These are phyloP conservation scores for Phalaenopsis equestris DNA, from an alignment of 106 monocot genomes.

Conservation along the genomic window DNA sequence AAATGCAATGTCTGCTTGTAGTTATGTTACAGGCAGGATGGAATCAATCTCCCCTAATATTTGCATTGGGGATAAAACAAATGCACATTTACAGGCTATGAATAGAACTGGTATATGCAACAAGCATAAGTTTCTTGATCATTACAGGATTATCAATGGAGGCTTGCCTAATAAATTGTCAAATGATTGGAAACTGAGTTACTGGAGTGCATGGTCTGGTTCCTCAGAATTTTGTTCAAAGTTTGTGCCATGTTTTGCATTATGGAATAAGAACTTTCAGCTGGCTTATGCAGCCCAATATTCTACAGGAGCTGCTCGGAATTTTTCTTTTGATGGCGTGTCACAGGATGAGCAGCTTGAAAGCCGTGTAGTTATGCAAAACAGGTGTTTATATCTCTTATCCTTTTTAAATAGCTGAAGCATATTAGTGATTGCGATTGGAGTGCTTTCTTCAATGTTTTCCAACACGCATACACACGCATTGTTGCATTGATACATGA, in stretches of 20 bases:
- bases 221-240: constrained; percentile 22
- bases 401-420: background rate
- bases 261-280: constrained; percentile 20
- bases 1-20: constrained; percentile 37
- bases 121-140: constrained; percentile 18
- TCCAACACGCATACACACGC: no score
- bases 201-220: constrained; percentile 26
- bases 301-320: constrained; percentile 38
- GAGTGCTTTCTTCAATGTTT: no score
- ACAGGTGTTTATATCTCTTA: constrained; percentile 2
- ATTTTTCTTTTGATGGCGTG: constrained; percentile 43
- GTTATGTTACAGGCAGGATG: constrained; percentile 16
- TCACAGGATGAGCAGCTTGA: constrained; percentile 33
- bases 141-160: constrained; percentile 24
- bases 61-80: background rate
- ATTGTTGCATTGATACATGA: background rate
- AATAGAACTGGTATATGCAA: constrained; percentile 11
- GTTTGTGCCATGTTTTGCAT: constrained; percentile 14
- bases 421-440: background rate
- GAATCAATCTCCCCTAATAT: constrained; percentile 10
- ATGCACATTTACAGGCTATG: background rate
- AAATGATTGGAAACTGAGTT: constrained; percentile 24
- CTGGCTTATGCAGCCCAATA: constrained; percentile 12
- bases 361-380: constrained; percentile 13
- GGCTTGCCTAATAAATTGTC: constrained; percentile 20